These are phyloP conservation scores for Pistacia vera DNA, from an alignment of 345 rosid genomes.

Conservation along the genomic window DNA sequence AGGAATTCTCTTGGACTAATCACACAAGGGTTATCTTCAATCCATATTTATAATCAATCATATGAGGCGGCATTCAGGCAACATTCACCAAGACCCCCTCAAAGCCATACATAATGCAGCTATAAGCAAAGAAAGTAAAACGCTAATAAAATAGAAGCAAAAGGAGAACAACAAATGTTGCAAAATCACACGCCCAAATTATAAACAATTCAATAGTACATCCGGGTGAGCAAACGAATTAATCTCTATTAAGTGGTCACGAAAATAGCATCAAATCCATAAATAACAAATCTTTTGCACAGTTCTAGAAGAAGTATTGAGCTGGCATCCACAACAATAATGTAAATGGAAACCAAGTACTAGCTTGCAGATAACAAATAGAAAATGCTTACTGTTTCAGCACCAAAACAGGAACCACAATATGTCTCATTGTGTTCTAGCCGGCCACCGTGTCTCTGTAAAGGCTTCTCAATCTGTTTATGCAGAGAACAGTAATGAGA, in stretches of 20 bases:
- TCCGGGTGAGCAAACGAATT: neutral
- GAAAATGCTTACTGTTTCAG: slow-evolving; percentile 63
- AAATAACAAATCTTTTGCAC: neutral
- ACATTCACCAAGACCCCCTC: neutral
- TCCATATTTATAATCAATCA: neutral
- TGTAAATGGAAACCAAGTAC: slow-evolving; percentile 1
- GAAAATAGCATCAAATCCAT: neutral
- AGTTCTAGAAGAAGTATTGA: neutral
- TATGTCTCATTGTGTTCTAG: slow-evolving; percentile 95
- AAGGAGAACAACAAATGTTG: neutral
- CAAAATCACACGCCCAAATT: neutral
- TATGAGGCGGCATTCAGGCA: neutral
- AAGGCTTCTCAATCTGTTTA: slow-evolving; percentile 82
- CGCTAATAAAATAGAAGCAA: neutral
- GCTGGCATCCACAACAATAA: slow-evolving; percentile 1
- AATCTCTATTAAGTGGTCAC: neutral
- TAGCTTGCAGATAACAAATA: neutral
- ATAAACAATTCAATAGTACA: slow-evolving; percentile 3
- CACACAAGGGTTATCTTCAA: neutral
- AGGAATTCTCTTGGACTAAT: neutral
- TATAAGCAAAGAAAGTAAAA: neutral
- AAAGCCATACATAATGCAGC: slow-evolving; percentile 1
- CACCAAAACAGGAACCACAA: slow-evolving; percentile 95
- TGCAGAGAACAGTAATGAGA: slow-evolving; percentile 23
- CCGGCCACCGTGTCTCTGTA: slow-evolving; percentile 97